Base-by-base conservation (phyloP, 1,284 basidiomycete genomes). In the Hymenochaete sp. region DNA sequence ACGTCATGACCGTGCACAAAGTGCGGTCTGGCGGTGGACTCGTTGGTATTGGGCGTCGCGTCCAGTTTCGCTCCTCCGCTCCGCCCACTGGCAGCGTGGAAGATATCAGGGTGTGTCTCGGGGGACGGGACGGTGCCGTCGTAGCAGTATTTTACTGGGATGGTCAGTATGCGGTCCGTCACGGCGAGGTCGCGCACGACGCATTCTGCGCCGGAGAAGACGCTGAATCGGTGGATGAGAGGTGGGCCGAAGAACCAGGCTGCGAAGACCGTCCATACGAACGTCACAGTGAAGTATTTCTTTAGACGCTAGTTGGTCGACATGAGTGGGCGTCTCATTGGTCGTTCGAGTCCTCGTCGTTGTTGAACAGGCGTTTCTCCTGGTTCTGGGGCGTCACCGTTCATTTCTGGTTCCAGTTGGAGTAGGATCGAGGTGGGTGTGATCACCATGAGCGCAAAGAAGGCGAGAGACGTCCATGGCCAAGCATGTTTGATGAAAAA, bases 211-310 rank as follows among this genome's bases (percentile, higher is more conserved):
- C 93, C 93, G 0, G 86, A 83, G 5, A 71, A 65, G n/a, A 77
- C 65, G 47, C 79, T 74, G 53, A 93, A 63, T 21, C 92, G 79
- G 45, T 89, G 82, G 25, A 90, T 62, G 39, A 98, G 63, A 0
- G 86, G 72, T 3, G 92, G 88, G 0, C 93, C 93, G 56, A 96
- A 93, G 71, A 93, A 93, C 92, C 91, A 96, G 44, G 70, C 71
- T 2, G 89, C 82, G 67, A 91, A 91, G 8, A 72, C 61, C 37
- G 81, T 62, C 89, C 89, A 95, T 36, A 77, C 67, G 16, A 64
- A 58, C 5, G 85, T 88, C 42, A 79, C 81, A 18, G 75, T 57
- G n/a, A 69, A 51, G 69, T 77, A 92, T 44, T 82, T 74, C 27
- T 65, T 51, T 3, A 84, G 51, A 31, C 77, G 65, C 39, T 65